Base-by-base conservation (phyloP, 371 early-diverging fungal species). In the Mortierella sp. region DNA sequence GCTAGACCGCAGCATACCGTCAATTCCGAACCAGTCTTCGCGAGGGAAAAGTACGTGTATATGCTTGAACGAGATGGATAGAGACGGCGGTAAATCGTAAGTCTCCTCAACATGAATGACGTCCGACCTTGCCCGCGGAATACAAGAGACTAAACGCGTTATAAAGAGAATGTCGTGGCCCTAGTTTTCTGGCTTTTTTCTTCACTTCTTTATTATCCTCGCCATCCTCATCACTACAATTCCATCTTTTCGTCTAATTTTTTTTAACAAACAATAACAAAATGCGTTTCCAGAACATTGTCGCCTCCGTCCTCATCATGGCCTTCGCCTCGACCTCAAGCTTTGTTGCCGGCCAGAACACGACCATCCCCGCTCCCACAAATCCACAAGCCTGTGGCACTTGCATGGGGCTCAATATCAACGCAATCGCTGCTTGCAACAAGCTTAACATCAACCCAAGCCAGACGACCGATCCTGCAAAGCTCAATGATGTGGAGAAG, bases 201-300 rank as follows among this genome's bases (percentile, higher is more conserved):
- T 34, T 34, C 34, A 34, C 7, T 34, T 23, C 49, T 37, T 34
- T 34, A 32, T 6, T 28, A 49, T 11, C 49, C n/a, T 21, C 14
- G 6, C 30, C 39, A 6, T 34, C 19, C 39, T 23, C 31, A 14
- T 21, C n/a, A n/a, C n/a, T n/a, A n/a, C n/a, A n/a, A n/a, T n/a
- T n/a, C n/a, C n/a, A n/a, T n/a, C n/a, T n/a, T n/a, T n/a, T n/a
- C n/a, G n/a, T n/a, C n/a, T n/a, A n/a, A 14, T 53, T 12, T 30
- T 17, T 15, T 9, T 11, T n/a, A n/a, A 34, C 34, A 34, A 5
- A 34, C 34, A 34, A 34, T 7, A 34, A 34, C 7, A 34, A 34
- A 34, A 67, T 60, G 67, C 60, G 55, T 67, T 54, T 54, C 55
- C 43, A 52, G 15, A 28, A 41, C 37, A 39, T 65, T 41, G 3